phyloP scores from a whole-genome alignment of 2,329 filamentous ascomycete genomes.

The Aspergillus ochraceus region DNA sequence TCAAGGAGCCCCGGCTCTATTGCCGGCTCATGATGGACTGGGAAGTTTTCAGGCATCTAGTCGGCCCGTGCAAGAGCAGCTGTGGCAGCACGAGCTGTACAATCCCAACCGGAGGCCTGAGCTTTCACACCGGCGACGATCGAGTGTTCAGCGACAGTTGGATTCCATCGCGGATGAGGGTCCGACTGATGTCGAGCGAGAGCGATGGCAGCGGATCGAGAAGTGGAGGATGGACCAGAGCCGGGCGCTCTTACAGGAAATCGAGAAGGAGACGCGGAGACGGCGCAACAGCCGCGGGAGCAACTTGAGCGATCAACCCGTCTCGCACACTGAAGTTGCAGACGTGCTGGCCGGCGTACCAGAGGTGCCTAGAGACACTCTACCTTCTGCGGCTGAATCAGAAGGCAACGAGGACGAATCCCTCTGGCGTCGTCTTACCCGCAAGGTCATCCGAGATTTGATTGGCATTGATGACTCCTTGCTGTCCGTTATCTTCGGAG shows the following conservation, averaged over 20 bases:
- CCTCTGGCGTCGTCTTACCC: conserved; percentile 78
- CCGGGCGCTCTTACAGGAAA: conserved; percentile 78
- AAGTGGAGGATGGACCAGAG: conserved; percentile 92
- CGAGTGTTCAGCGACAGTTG: conserved; percentile 58
- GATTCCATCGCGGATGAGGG: conserved; percentile 59
- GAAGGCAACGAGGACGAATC: conserved; percentile 59
- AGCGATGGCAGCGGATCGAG: conserved; percentile 82
- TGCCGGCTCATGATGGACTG: conserved; percentile 90
- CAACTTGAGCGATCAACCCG: conserved; percentile 15
- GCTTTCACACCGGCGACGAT: conserved; percentile 50
- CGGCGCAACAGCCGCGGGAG: conserved; percentile 47
- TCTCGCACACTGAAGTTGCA: conserved; percentile 19
- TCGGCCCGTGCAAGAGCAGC: conserved; percentile 70
- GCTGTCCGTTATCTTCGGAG: conserved; percentile 83
- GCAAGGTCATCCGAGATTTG: conserved; percentile 81
- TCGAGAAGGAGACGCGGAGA: conserved; percentile 78
- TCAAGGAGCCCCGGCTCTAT: conserved; percentile 64
- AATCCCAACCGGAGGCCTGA: conserved; percentile 66
- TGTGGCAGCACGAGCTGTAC: conserved; percentile 86
- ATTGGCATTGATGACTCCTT: conserved; percentile 87
- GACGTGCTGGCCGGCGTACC: conserved; percentile 24
- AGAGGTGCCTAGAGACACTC: conserved; percentile 57
- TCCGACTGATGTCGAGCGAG: conserved; percentile 62
- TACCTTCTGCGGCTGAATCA: conserved; percentile 35
- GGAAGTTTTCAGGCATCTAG: conserved; percentile 74